phyloP scores from a whole-genome alignment of 225 moss, liverwort and hornwort species.

The Bryum argenteum region DNA sequence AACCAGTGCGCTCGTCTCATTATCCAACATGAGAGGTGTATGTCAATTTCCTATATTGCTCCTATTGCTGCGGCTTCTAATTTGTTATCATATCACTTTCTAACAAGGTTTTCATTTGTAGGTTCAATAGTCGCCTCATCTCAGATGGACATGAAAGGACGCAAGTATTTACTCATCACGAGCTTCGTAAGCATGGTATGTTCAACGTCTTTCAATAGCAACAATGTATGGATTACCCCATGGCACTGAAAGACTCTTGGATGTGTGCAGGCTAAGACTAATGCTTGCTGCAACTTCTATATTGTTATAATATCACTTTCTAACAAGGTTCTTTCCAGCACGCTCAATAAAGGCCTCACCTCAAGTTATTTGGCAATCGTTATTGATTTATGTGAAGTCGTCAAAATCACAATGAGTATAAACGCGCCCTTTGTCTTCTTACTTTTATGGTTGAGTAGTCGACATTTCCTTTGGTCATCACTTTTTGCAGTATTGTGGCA shows the following conservation, averaged over 20 bases:
- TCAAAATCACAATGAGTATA: conserved; percentile 9
- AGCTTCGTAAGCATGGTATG: conserved; percentile 91
- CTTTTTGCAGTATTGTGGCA: conserved; percentile 8
- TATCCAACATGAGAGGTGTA: conserved; percentile 84
- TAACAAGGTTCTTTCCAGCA: too few relatives aligned
- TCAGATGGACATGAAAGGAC: conserved; percentile 90
- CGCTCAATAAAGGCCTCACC: too few relatives aligned
- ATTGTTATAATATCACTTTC: too few relatives aligned
- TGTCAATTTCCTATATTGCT: conserved; percentile 16
- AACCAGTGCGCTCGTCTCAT: conserved; percentile 86
- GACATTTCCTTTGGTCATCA: not conserved
- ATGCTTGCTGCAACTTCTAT: too few relatives aligned
- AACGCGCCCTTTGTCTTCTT: not conserved
- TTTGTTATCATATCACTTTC: not conserved
- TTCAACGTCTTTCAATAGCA: not conserved
- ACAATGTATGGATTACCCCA: too few relatives aligned
- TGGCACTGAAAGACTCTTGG: too few relatives aligned
- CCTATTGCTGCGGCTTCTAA: not conserved
- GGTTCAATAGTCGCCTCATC: conserved; percentile 82
- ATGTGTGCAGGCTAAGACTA: too few relatives aligned
- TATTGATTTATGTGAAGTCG: conserved; percentile 4
- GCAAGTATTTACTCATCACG: conserved; percentile 73
- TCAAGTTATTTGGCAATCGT: not conserved
- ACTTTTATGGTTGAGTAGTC: conserved; percentile 6
- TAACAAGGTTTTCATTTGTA: conserved; percentile 26